These are phyloP conservation scores for Mycosphaerella sp. DNA, from an alignment of 2,329 filamentous ascomycete species.

Conservation along the genomic window DNA sequence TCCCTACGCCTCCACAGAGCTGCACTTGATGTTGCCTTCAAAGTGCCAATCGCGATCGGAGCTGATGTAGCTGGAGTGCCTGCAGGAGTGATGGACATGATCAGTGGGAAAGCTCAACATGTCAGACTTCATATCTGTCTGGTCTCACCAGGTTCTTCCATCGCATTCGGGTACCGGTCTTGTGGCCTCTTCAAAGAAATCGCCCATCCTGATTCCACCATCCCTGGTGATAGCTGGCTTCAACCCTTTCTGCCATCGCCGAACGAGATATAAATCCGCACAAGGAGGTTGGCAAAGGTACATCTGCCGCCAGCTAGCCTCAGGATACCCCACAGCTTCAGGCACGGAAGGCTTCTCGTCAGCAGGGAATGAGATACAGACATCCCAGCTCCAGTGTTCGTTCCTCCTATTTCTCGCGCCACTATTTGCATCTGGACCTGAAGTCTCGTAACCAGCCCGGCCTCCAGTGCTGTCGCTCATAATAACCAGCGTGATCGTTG, in stretches of 20 bases:
- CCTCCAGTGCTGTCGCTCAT: slow-evolving; percentile 20
- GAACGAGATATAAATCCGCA: slow-evolving; percentile 29
- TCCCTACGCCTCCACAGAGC: slow-evolving; percentile 29
- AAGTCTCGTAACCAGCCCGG: slow-evolving; percentile 3
- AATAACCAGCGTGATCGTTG: slow-evolving; percentile 32
- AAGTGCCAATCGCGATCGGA: slow-evolving; percentile 36
- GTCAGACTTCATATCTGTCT: neutral
- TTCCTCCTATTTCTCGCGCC: slow-evolving; percentile 5
- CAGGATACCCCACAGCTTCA: slow-evolving; percentile 25
- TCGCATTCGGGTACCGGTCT: slow-evolving; percentile 16
- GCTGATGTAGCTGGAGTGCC: slow-evolving; percentile 30
- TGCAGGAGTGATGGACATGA: neutral
- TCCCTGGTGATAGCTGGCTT: slow-evolving; percentile 26
- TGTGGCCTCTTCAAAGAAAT: slow-evolving; percentile 28
- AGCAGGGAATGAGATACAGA: slow-evolving; percentile 31
- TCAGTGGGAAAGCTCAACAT: neutral
- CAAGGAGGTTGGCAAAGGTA: slow-evolving; percentile 34
- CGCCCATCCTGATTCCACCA: slow-evolving; percentile 32
- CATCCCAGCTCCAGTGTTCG: slow-evolving; percentile 33
- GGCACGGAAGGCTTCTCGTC: slow-evolving; percentile 16
- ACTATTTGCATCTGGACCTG: neutral
- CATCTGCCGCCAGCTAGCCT: slow-evolving; percentile 35
- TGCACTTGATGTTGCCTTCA: slow-evolving; percentile 32
- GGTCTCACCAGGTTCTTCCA: slow-evolving; percentile 20
- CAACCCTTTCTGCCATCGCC: slow-evolving; percentile 28